Percentiles rank a stretch among this genome's conserved stretches.
Conservation (phyloP, 805 yeast genomes). For the Candida maltosa region DNA sequence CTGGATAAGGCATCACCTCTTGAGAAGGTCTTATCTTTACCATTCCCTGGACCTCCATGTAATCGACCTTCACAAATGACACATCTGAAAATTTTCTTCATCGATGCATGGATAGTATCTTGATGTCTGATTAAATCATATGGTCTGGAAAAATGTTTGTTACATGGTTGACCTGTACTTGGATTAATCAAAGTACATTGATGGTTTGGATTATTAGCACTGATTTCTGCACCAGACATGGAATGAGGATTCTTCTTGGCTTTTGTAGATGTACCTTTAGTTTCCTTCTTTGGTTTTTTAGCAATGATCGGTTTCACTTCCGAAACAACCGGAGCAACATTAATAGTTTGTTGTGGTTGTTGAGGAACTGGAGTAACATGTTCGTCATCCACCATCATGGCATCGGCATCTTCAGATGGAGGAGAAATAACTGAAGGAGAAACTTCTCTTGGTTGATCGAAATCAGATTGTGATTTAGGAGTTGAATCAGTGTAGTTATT, state of each 20-base stretch:
- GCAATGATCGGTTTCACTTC: too few species aligned
- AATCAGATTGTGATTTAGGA: too few species aligned
- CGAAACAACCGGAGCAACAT: too few species aligned
- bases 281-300: too few species aligned
- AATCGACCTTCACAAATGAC: slow-evolving; percentile 45
- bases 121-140: slow-evolving; percentile 45
- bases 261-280: too few species aligned
- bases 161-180: slow-evolving; percentile 59
- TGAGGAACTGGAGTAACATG: slow-evolving; percentile 9
- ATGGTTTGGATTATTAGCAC: slow-evolving; percentile 41
- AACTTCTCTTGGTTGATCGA: neutral
- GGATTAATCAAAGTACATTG: slow-evolving; percentile 61
- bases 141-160: slow-evolving; percentile 78
- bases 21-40: slow-evolving; percentile 44
- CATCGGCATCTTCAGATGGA: slow-evolving; percentile 6
- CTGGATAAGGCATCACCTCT: slow-evolving; percentile 46
- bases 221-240: slow-evolving; percentile 27
- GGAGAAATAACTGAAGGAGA: neutral
- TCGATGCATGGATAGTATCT: slow-evolving; percentile 46
- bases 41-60: slow-evolving; percentile 49
- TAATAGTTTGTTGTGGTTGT: too few species aligned
- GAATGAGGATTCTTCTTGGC: slow-evolving; percentile 2
- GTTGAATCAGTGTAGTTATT: slow-evolving; percentile 9
- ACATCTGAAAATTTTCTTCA: slow-evolving; percentile 44
- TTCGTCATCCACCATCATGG: slow-evolving; percentile 13